phyloP scores from a whole-genome alignment of 2,329 filamentous ascomycete species.

The Talaromyces sp. region DNA sequence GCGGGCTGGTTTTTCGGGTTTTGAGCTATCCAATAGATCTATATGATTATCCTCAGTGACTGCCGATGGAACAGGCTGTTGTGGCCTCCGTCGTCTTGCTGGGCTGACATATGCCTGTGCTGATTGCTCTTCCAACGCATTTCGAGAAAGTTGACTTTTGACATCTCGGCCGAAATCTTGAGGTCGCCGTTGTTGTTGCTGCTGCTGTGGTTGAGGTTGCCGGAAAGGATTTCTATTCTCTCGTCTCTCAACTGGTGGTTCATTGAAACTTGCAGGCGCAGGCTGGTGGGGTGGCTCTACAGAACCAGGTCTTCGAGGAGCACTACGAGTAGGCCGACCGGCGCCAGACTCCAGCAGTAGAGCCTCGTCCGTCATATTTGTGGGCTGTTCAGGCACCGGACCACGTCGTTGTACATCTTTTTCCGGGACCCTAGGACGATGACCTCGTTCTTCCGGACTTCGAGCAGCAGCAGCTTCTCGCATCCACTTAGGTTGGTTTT shows the following conservation, averaged over 20 bases:
- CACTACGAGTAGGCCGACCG: conserved; percentile 27
- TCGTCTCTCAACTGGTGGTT: conserved; percentile 24
- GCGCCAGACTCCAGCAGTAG: conserved; percentile 34
- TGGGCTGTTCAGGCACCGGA: conserved; percentile 18
- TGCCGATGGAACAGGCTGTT: conserved; percentile 32
- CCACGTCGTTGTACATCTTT: conserved; percentile 20
- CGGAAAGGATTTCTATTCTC: conserved; percentile 51
- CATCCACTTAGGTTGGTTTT: conserved; percentile 94
- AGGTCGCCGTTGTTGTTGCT: conserved; percentile 25
- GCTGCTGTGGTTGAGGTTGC: conserved; percentile 34
- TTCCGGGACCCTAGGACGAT: conserved; percentile 18
- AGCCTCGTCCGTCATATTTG: conserved; percentile 58
- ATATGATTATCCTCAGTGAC: conserved; percentile 47
- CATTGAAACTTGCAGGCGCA: conserved; percentile 17
- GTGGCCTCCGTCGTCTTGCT: conserved; percentile 64
- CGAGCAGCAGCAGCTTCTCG: conserved; percentile 56
- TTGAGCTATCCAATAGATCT: conserved; percentile 61
- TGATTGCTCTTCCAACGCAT: conserved; percentile 74
- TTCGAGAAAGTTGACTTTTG: conserved; percentile 64
- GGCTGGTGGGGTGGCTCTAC: conserved; percentile 20
- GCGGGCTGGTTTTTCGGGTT: conserved; percentile 31
- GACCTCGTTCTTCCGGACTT: conserved; percentile 6
- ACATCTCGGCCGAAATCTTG: conserved; percentile 42
- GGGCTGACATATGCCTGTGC: conserved; percentile 85
- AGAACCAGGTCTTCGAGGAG: conserved; percentile 25